Conservation (phyloP, 768 basidiomycete genomes). For the Rhodotorula toruloides region DNA sequence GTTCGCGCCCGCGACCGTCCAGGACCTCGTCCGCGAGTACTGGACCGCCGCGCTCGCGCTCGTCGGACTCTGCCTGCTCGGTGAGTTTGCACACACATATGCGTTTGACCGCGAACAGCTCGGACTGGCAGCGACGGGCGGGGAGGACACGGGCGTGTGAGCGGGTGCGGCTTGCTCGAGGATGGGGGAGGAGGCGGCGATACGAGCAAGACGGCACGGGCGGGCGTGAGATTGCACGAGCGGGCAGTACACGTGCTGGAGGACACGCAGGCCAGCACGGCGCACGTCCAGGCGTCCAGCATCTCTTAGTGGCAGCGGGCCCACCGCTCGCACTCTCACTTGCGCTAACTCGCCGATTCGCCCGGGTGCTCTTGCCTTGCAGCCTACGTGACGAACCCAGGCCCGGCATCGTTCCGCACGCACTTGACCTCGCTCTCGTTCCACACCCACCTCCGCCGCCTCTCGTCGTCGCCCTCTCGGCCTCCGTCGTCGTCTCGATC, state of each 20-base stretch:
- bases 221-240: too few species aligned
- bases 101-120: too few species aligned
- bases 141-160: not conserved
- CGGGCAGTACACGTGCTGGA: too few species aligned
- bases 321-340: too few species aligned
- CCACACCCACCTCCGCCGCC: constrained; percentile 49
- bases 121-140: not conserved
- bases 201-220: too few species aligned
- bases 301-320: too few species aligned
- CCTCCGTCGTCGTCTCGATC: constrained; percentile 13
- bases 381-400: constrained; percentile 94
- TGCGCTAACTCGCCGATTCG: constrained; percentile 8
- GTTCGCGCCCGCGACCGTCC: not conserved
- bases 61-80: constrained; percentile 22
- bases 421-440: constrained; percentile 98
- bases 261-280: too few species aligned
- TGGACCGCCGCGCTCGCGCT: constrained; percentile 25
- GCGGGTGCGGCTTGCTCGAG: too few species aligned
- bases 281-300: too few species aligned
- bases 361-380: constrained; percentile 17
- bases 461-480: constrained; percentile 21
- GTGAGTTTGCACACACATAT: constrained; percentile 3
- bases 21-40: constrained; percentile 19
- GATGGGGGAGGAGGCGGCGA: too few species aligned
- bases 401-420: constrained; percentile 84